Conservation (phyloP, 1,284 basidiomycete species). For the Megacollybia platyphylla region DNA sequence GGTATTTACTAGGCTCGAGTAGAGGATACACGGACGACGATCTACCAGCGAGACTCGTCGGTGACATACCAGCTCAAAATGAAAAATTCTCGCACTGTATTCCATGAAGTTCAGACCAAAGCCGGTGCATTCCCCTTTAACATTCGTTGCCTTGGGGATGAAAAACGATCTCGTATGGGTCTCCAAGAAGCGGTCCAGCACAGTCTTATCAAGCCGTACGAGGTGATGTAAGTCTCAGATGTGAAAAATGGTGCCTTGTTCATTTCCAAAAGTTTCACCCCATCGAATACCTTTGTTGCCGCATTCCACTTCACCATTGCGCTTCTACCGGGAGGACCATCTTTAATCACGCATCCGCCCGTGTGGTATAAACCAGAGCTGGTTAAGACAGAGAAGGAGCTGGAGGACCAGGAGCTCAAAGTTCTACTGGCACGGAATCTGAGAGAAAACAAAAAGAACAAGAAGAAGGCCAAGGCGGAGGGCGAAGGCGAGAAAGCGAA, state of each 20-base stretch:
- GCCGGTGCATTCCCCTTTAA: slow-evolving; percentile 98
- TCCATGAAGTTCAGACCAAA: slow-evolving; percentile 96
- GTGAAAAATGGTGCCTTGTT: slow-evolving; percentile 1
- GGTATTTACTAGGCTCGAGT: slow-evolving; percentile 50
- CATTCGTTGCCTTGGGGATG: slow-evolving; percentile 86
- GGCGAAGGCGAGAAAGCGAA: slow-evolving; percentile 14
- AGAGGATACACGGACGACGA: slow-evolving; percentile 83
- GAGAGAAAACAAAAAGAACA: slow-evolving; percentile 86
- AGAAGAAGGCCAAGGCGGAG: slow-evolving; percentile 56
- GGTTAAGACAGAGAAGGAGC: slow-evolving; percentile 79
- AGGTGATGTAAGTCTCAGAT: slow-evolving; percentile 58
- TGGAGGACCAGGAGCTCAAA: slow-evolving; percentile 82
- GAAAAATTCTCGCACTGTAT: slow-evolving; percentile 91
- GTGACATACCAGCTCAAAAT: slow-evolving; percentile 96
- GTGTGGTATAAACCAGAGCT: slow-evolving; percentile 89
- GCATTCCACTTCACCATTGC: slow-evolving; percentile 96
- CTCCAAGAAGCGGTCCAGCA: slow-evolving; percentile 95
- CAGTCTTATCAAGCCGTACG: slow-evolving; percentile 80
- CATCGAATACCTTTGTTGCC: slow-evolving; percentile 71
- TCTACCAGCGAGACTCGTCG: slow-evolving; percentile 83
- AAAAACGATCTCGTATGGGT: slow-evolving; percentile 90
- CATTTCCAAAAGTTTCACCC: slow-evolving; percentile 50
- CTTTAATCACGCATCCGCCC: slow-evolving; percentile 77
- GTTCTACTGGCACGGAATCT: slow-evolving; percentile 66
- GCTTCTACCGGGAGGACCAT: slow-evolving; percentile 74